Base-by-base conservation (phyloP, 257 asterid genomes). In the Przewalskia tangutica region DNA sequence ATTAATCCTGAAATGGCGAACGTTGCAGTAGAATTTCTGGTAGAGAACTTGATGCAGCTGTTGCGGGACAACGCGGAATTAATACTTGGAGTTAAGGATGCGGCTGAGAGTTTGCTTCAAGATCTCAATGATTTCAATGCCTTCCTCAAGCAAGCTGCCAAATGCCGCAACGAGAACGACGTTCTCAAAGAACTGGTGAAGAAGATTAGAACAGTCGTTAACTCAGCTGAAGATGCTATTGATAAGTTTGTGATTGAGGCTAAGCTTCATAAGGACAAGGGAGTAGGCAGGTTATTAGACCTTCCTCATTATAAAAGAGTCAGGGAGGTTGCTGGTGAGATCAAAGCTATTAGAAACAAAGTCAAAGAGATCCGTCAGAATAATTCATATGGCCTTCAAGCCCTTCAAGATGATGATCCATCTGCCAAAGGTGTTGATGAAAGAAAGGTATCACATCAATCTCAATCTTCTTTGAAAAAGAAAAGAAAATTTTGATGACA, bases 21-120 rank as follows among this genome's bases (percentile, higher is more conserved):
- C 51, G 82, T 78, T 38, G 82, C 44, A 2, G 65, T 20, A 11
- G 64, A 58, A 64, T 80, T 46, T 7, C 59, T 84, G 8, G 36
- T 80, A 50, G 71, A 75, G 12, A 90, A 88, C 68, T 86, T 90
- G 62, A 81, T 84, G 84, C 88, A 84, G 81, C 80, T 89, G 8
- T 81, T 87, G 6, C 77, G 81, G 2, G 48, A 66, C 48, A 17
- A 40, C n/a, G 62, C 34, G 4, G 27, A 51, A 27, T 12, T 76
- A 4, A 62, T 81, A 17, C 16, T n/a, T 27, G 38, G 42, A 4
- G 42, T 63, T 6, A 81, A 75, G 20, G 46, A 76, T 8, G 62
- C 6, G 4, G 79, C 59, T 42, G 42, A 51, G 23, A 46, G 20
- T 16, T 6, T 73, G 9, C 77, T 56, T 17, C 48, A 23, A 38